Base-by-base conservation (phyloP, 2,329 filamentous ascomycete species). In the Huntiella bhutanensis region DNA sequence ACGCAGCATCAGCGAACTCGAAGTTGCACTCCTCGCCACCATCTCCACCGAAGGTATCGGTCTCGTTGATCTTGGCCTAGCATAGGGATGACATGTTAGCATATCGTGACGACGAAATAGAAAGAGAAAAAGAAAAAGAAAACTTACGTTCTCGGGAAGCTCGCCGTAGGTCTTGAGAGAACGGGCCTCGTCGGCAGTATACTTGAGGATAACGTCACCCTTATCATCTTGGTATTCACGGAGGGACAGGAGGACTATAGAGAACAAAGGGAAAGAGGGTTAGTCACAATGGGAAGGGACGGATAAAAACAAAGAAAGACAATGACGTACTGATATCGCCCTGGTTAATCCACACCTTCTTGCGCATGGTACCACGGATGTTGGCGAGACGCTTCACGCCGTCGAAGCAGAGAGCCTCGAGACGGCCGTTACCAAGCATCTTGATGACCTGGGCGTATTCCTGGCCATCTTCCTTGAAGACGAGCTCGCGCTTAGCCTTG, bases 331-430 rank as follows among this genome's bases (percentile, higher is more conserved):
- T 52, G 62, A 94, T 94, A 63, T 94, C 85, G 60, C 86, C 86
- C 69, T 94, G 86, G 73, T 94, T 95, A 74, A 95, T 95, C 86
- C 86, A 95, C 65, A 96, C 91, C 76, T 98, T 98, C 76, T 98
- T 98, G 59, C 91, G 80, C 59, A 98, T 51, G 47, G 49, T 52
- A 46, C 51, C 51, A 33, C 51, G 51, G 52, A 63, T 65, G 51
- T 62, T 61, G 52, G 80, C 83, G 36, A 64, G 75, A 51, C 85
- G 79, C 64, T 86, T 86, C 55, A 81, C 78, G 60, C 88, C 88
- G 62, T 96, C 91, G 65, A 98, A 98, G 70, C 88, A 96, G 56
- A 86, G 60, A 50, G 86, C 86, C 65, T 94, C 86, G 42, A 95
- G 77, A 56, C 87, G 83, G 55, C 87, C 86, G 16, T 34, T 13